Conservation (phyloP, 2,329 filamentous ascomycete genomes). For the Calonectria hawksworthii region DNA sequence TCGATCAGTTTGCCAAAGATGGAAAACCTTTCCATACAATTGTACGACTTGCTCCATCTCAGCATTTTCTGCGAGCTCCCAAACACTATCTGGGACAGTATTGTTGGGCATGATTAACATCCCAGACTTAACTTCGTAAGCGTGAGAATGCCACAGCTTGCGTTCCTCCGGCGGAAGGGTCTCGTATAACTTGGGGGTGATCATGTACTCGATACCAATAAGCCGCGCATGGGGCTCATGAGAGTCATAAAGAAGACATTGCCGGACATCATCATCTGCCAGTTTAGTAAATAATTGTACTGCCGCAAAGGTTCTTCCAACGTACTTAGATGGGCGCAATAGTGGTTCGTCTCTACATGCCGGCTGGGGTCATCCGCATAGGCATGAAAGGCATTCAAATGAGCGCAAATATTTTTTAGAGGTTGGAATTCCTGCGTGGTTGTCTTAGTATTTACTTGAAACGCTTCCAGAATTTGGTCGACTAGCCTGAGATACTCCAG, state of each 20-base stretch:
- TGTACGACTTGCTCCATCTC: constrained; percentile 84
- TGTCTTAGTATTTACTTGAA: not conserved
- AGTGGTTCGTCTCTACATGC: constrained; percentile 85
- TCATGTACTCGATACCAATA: constrained; percentile 92
- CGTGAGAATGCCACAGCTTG: constrained; percentile 83
- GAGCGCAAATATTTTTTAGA: constrained; percentile 81
- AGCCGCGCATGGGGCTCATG: constrained; percentile 76
- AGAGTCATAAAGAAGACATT: constrained; percentile 88
- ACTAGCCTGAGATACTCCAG: constrained; percentile 68
- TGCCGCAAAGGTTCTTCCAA: not conserved
- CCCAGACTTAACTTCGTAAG: constrained; percentile 81
- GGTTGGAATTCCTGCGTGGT: constrained; percentile 75
- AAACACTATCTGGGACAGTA: constrained; percentile 69
- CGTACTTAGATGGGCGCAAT: constrained; percentile 80
- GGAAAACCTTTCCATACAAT: constrained; percentile 87
- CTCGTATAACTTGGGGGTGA: constrained; percentile 77
- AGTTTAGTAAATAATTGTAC: too few relatives aligned
- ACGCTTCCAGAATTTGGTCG: too few relatives aligned
- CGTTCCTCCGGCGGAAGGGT: constrained; percentile 77
- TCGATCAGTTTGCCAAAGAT: constrained; percentile 87
- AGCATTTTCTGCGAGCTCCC: constrained; percentile 82
- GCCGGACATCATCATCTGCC: constrained; percentile 74
- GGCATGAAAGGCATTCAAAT: constrained; percentile 89
- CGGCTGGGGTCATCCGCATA: constrained; percentile 81
- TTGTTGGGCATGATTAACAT: constrained; percentile 84